These are phyloP conservation scores for Sanghuangporus sanghuang DNA, from an alignment of 1,284 basidiomycete species.

Conservation along the genomic window DNA sequence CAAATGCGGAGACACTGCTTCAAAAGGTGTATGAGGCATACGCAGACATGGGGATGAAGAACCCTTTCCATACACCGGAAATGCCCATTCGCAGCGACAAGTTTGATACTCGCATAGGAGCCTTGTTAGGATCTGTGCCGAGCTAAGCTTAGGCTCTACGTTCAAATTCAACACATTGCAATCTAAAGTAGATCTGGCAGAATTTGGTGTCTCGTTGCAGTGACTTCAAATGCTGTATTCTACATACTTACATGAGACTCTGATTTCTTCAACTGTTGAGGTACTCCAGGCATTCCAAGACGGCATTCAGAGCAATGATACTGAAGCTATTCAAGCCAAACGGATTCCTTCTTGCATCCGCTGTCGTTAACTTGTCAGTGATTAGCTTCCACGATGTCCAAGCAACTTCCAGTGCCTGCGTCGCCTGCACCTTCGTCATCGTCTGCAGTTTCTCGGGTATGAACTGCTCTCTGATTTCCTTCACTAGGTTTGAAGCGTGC, in stretches of 20 bases:
- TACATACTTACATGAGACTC: no score
- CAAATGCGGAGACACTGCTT: constrained; percentile 65
- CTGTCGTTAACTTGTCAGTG: constrained; percentile 27
- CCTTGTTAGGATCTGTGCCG: constrained; percentile 42
- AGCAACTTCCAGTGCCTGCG: constrained; percentile 42
- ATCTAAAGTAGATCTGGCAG: no score
- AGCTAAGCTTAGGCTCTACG: background rate
- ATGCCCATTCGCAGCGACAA: constrained; percentile 95
- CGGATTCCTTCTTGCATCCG: constrained; percentile 23
- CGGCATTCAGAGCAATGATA: constrained; percentile 51
- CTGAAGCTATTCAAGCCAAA: constrained; percentile 68
- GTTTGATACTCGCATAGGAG: constrained; percentile 74
- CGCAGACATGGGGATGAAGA: constrained; percentile 96
- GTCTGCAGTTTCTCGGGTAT: constrained; percentile 26
- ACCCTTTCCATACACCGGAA: constrained; percentile 97
- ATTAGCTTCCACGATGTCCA: constrained; percentile 65
- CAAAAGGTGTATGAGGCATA: constrained; percentile 89
- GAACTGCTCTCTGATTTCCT: constrained; percentile 44
- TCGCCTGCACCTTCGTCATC: constrained; percentile 29
- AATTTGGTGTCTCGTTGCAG: no score
- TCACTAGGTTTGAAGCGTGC: constrained; percentile 50
- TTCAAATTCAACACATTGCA: no score
- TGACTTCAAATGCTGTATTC: no score
- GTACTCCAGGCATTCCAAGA: constrained; percentile 53
- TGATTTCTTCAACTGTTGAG: background rate